These are phyloP conservation scores for Candida rishiriensis DNA, from an alignment of 805 yeast species.

Conservation along the genomic window DNA sequence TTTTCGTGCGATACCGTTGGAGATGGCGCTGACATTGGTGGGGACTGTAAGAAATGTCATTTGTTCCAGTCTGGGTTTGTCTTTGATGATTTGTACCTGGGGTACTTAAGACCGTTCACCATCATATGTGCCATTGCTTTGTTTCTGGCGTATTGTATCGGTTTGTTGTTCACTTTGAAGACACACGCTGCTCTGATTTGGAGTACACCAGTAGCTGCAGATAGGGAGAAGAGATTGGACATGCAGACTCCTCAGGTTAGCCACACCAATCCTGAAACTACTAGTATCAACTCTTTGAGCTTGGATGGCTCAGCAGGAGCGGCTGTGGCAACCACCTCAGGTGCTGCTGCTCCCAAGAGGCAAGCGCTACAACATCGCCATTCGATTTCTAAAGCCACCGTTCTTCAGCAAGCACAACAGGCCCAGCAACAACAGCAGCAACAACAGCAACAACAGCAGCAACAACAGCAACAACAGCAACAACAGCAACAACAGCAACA, in stretches of 20 bases:
- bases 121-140: slow-evolving; percentile 73
- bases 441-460: slow-evolving; percentile 1
- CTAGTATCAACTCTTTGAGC: slow-evolving; percentile 24
- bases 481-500: slow-evolving; percentile 10
- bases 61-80: slow-evolving; percentile 73
- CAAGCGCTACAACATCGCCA: not conserved
- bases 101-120: slow-evolving; percentile 78
- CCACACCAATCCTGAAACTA: slow-evolving; percentile 11
- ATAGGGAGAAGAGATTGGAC: slow-evolving; percentile 27
- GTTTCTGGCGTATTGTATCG: slow-evolving; percentile 80
- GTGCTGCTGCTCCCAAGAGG: not conserved
- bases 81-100: slow-evolving; percentile 59
- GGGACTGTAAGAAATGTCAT: slow-evolving; percentile 65
- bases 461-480: slow-evolving; percentile 4
- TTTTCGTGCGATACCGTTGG: slow-evolving; percentile 39
- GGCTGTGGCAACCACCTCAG: too few relatives aligned
- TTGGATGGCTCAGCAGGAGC: slow-evolving; percentile 7
- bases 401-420: not conserved
- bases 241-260: slow-evolving; percentile 1
- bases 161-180: slow-evolving; percentile 86
- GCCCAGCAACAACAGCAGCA: slow-evolving; percentile 7
- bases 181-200: slow-evolving; percentile 97
- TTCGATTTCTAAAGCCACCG: not conserved
- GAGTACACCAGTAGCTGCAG: slow-evolving; percentile 59
- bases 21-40: slow-evolving; percentile 12